These are phyloP conservation scores for Harrya chromipes DNA, from an alignment of 768 basidiomycete species.

Conservation along the genomic window DNA sequence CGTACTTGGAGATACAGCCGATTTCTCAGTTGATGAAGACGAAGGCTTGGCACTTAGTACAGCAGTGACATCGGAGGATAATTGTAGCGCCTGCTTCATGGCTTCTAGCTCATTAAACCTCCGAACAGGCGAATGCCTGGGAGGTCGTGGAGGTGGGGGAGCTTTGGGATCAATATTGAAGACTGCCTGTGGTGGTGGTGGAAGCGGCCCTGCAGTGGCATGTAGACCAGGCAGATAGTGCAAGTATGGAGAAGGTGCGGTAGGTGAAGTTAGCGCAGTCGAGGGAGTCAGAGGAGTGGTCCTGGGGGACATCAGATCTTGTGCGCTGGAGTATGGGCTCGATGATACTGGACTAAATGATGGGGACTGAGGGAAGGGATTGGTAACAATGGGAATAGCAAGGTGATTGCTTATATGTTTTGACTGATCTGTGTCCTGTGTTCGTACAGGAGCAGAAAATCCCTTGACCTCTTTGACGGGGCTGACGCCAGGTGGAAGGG, in stretches of 20 bases:
- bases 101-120: slow-evolving; percentile 50
- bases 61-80: slow-evolving; percentile 53
- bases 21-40: slow-evolving; percentile 17
- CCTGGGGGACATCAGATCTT: slow-evolving; percentile 28
- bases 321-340: slow-evolving; percentile 26
- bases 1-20: slow-evolving; percentile 27
- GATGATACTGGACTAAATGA: slow-evolving; percentile 26
- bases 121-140: slow-evolving; percentile 56
- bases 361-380: slow-evolving; percentile 37
- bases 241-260: slow-evolving; percentile 42
- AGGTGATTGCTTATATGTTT: slow-evolving; percentile 60
- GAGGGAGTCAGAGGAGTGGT: slow-evolving; percentile 26
- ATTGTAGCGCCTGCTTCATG: slow-evolving; percentile 56
- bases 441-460: slow-evolving; percentile 37
- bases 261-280: slow-evolving; percentile 28
- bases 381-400: slow-evolving; percentile 59
- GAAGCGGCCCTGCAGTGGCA: slow-evolving; percentile 70
- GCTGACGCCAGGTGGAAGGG: slow-evolving; percentile 31
- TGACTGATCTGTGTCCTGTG: slow-evolving; percentile 60
- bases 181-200: slow-evolving; percentile 61
- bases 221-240: slow-evolving; percentile 67
- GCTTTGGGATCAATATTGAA: slow-evolving; percentile 46
- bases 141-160: slow-evolving; percentile 58
- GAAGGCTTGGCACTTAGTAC: slow-evolving; percentile 32
- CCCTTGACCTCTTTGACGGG: slow-evolving; percentile 28